Base-by-base conservation (phyloP, 176 grass and related monocot genomes). In the Phoenix dactylifera region DNA sequence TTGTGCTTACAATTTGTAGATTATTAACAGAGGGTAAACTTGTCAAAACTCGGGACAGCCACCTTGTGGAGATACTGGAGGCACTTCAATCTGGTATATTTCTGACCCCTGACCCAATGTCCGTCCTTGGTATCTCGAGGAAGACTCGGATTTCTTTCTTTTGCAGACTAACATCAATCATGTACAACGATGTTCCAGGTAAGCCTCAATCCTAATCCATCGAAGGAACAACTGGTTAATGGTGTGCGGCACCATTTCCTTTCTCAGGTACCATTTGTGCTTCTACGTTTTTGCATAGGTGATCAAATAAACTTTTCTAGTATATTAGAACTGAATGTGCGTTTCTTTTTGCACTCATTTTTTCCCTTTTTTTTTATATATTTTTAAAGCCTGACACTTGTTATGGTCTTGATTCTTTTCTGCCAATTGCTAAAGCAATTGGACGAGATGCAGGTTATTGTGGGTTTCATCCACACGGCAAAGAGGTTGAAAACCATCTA, bases 1-100 rank as follows among this genome's bases (percentile, higher is more conserved):
- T 49, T 66, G 7, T 49, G 5, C 29, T 66, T 62, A 55, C 10
- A 48, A 3, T 61, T 69, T 44, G 52, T 60, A 52, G 25, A 65
- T 60, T 70, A 30, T 75, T 62, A 68, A 49, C 76, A 95, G 89
- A 75, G 82, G 78, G 69, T 85, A 68, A 95, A 95, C 58, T 74
- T 95, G 72, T 56, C 85, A 50, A 95, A 86, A 68, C 82, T 95
- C 4, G 85, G 79, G 58, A 83, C 76, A 3, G 65, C 85, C 57
- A 77, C 89, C 4, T 67, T 95, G 24, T 89, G 72, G 82, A 95
- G 79, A 86, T 95, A 95, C 58, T 95, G 89, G 85, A 77, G 72
- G 32, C 89, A 95, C 64, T 95, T 95, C 66, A 77, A 95, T 48
- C 85, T 95, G 22, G 89, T 95, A 89, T 62, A 65, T 57, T 71